Evolutionary conservation across 768 basidiomycete species (phyloP).

Genomic region (Terana coerulea): DNA sequence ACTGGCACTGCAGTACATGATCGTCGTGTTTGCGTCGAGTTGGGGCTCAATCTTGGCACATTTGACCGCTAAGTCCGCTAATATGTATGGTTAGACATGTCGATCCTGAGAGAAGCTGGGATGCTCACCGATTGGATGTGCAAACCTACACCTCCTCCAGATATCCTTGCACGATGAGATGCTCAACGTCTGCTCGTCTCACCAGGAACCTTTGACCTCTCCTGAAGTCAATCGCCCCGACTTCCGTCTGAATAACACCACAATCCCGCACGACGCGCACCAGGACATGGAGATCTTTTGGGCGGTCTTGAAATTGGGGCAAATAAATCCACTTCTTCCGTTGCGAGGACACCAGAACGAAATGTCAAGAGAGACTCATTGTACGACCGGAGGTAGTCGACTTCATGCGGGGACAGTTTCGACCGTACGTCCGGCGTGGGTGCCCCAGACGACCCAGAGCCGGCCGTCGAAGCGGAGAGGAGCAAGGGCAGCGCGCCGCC

Average conservation of each 20-base stretch:
- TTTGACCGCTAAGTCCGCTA: too few relatives aligned
- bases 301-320: constrained; percentile 81
- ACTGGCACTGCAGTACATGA: too few relatives aligned
- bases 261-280: constrained; percentile 88
- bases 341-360: constrained; percentile 53
- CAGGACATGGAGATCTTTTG: constrained; percentile 82
- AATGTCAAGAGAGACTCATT: constrained; percentile 79
- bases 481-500: constrained; percentile 87
- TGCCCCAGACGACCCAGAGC: background rate
- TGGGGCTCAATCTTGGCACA: too few relatives aligned
- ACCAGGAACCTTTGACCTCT: constrained; percentile 91
- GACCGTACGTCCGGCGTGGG: constrained; percentile 49
- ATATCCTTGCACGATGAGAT: constrained; percentile 90
- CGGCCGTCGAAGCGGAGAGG: constrained; percentile 35
- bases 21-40: too few relatives aligned
- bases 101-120: too few relatives aligned
- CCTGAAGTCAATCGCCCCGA: constrained; percentile 86
- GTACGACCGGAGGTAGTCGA: constrained; percentile 84
- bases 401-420: constrained; percentile 74
- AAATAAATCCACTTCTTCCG: constrained; percentile 84
- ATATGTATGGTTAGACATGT: too few relatives aligned
- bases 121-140: too few relatives aligned
- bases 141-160: constrained; percentile 86
- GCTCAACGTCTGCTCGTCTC: constrained; percentile 84
- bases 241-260: constrained; percentile 88